Base-by-base conservation (phyloP, 2,329 filamentous ascomycete species). In the Fusarium tanahbumbuense region DNA sequence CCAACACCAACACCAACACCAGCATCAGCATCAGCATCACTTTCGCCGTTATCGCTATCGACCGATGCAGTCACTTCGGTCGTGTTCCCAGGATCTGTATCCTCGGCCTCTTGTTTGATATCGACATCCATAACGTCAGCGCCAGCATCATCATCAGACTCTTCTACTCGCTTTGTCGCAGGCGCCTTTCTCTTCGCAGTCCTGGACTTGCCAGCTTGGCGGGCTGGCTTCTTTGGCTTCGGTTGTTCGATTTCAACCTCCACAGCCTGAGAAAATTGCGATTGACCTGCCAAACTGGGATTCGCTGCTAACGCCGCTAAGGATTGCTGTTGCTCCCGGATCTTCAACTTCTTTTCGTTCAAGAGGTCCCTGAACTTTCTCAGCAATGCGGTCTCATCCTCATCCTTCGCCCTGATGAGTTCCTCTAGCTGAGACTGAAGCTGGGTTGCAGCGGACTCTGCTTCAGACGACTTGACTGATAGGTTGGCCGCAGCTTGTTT, bases 321-420 rank as follows among this genome's bases (percentile, higher is more conserved):
- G 22, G 92, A 79, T 41, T 87, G 85, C 73, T 92, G 89, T 79
- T 93, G 91, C 73, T 93, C 87, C 45, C 92, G 82, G 52, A 94
- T 94, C 79, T 92, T 94, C 55, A 90, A 82, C 79, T 94, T 94
- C 82, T 95, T 95, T 77, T 91, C 88, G 72, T 94, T 94, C 2
- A 94, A 81, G 4, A 95, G 82, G 58, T 87, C 83, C 57, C 88
- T 86, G 72, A 93, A 93, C 76, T 93, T 93, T 64, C 87, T 86
- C 2, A 94, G 79, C 59, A 94, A 80, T 20, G 85, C 84, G 2
- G 85, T 84, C 78, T 94, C 92, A 67, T 93, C 86, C 20, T 88
- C 86, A 48, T 87, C 83, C 76, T 94, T 94, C 16, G 88, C 84
- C 56, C 83, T 83, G 48, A 90, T 83, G 18, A 94, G 84, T 72